These are phyloP conservation scores for Ceratocystis diversiconidia DNA, from an alignment of 2,329 filamentous ascomycete genomes.

Conservation along the genomic window DNA sequence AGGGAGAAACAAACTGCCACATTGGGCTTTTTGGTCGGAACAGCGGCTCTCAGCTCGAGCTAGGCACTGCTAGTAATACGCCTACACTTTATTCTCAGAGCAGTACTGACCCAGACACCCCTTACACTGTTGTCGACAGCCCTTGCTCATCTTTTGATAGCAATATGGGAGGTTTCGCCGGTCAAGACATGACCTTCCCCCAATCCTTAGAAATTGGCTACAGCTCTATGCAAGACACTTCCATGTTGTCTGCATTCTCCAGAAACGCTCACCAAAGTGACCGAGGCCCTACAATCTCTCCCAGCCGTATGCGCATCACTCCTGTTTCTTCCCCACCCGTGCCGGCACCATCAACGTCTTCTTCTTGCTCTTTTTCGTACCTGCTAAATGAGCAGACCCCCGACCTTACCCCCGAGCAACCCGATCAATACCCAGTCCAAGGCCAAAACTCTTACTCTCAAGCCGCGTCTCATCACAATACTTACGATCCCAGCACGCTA, in stretches of 20 bases:
- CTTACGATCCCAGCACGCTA: background rate
- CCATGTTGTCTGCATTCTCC: background rate
- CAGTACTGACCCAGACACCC: background rate
- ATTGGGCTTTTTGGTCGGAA: background rate
- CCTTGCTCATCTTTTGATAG: constrained; percentile 10
- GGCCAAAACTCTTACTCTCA: background rate
- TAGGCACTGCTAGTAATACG: background rate
- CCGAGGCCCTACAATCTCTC: background rate
- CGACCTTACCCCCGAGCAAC: background rate
- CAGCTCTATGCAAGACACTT: background rate
- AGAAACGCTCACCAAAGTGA: background rate
- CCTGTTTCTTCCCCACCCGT: background rate
- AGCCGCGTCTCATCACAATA: background rate
- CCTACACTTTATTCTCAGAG: background rate
- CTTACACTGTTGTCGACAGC: constrained; percentile 3
- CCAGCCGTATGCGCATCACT: background rate
- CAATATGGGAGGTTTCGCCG: background rate
- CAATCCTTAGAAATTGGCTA: background rate
- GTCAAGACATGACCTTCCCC: constrained; percentile 2
- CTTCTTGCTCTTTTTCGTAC: background rate
- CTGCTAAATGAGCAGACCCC: background rate
- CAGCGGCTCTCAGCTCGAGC: background rate
- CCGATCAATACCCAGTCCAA: background rate
- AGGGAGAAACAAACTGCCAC: background rate
- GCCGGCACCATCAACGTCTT: background rate